These are phyloP conservation scores for Trichoderma reesei DNA, from an alignment of 495 filamentous ascomycete species.

Conservation along the genomic window DNA sequence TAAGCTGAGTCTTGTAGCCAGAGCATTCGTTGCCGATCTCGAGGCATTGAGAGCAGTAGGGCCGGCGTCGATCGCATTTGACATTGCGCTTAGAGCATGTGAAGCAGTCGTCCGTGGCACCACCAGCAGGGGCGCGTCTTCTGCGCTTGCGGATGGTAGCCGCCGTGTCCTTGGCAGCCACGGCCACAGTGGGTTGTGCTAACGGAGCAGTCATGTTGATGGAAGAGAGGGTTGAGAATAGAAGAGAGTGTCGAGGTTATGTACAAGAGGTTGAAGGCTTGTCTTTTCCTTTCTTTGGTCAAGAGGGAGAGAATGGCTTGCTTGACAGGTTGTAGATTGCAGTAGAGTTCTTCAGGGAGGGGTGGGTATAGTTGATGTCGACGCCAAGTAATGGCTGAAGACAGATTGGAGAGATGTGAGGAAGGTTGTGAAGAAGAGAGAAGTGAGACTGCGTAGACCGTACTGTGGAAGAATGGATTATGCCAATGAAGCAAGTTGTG, in stretches of 20 bases:
- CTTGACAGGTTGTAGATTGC: background rate
- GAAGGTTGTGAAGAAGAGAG: background rate
- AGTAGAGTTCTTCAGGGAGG: background rate
- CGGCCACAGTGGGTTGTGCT: conserved; percentile 29
- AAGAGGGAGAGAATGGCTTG: background rate
- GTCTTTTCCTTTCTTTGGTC: background rate
- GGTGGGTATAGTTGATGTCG: background rate
- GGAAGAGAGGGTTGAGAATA: background rate
- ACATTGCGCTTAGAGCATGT: conserved; percentile 73
- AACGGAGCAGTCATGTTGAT: conserved; percentile 37
- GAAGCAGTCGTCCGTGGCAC: conserved; percentile 93
- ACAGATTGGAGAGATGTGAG: background rate
- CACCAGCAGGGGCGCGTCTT: conserved; percentile 77
- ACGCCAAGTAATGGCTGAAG: background rate
- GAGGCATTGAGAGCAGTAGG: conserved; percentile 92
- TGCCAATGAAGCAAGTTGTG: background rate
- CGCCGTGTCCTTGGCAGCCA: conserved; percentile 21
- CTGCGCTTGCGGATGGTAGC: conserved; percentile 63
- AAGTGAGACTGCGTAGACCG: background rate
- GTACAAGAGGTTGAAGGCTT: too few species aligned
- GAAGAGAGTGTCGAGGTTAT: background rate
- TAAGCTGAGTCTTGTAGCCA: conserved; percentile 94
- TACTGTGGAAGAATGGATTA: background rate
- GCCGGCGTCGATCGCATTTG: conserved; percentile 84
- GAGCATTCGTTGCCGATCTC: conserved; percentile 88